phyloP scores from a whole-genome alignment of 148 eudicot genomes.

The Heliamphora exappendiculata region DNA sequence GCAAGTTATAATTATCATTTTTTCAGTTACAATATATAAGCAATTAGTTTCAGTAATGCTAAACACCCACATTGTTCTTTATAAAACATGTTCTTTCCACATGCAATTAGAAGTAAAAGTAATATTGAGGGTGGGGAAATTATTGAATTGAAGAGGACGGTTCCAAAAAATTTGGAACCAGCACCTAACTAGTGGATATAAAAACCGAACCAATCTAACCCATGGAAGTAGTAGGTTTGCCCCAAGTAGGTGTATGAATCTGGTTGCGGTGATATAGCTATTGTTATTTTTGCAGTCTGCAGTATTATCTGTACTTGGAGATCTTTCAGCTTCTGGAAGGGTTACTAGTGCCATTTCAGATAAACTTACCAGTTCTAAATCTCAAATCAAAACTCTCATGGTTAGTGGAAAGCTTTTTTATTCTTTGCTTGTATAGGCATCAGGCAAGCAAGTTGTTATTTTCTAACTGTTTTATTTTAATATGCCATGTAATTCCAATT shows the following conservation, averaged over 20 bases:
- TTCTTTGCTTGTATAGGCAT: not conserved
- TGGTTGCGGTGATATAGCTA: conserved; percentile 9
- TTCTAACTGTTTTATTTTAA: not conserved
- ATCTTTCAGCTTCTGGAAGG: conserved; percentile 33
- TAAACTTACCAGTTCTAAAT: conserved; percentile 51
- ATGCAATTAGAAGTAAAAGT: too few relatives aligned
- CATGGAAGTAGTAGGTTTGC: too few relatives aligned
- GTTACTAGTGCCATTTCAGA: conserved; percentile 32
- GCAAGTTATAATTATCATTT: too few relatives aligned
- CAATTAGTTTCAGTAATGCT: too few relatives aligned
- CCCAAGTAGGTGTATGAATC: not conserved
- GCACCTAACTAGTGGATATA: too few relatives aligned
- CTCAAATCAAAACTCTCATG: conserved; percentile 74
- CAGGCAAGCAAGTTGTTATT: not conserved
- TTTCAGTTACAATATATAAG: too few relatives aligned
- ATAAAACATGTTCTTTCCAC: too few relatives aligned
- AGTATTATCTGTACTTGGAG: conserved; percentile 58
- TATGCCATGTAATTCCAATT: not conserved
- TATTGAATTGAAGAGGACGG: too few relatives aligned
- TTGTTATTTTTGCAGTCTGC: conserved; percentile 50
- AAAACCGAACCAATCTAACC: too few relatives aligned
- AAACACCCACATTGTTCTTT: too few relatives aligned
- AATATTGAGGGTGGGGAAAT: too few relatives aligned
- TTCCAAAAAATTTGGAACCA: too few relatives aligned
- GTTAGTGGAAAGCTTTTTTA: conserved; percentile 37